Base-by-base conservation (phyloP, 169 alveolate genomes). In the Plasmodium inui region DNA sequence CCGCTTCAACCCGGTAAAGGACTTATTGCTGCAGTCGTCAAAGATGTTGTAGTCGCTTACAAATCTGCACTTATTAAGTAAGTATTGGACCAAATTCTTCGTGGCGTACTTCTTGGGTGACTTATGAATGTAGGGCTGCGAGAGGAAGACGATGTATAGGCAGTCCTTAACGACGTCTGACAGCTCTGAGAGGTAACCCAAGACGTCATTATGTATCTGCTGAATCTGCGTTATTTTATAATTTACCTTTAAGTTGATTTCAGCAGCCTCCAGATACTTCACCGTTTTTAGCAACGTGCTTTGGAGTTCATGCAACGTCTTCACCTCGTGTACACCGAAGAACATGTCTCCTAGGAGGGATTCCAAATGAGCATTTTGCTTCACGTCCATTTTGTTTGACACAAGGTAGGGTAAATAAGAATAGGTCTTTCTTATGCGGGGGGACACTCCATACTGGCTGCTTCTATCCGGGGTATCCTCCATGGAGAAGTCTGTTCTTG, bases 111-210 rank as follows among this genome's bases (percentile, higher is more conserved):
- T 86, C 12, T 86, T 76, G 4, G 93, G 73, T 6, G 93, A 86
- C 28, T 86, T 86, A 22, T 86, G 93, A 74, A 86, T 55, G 67
- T 86, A 86, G 7, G 93, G 93, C 70, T 86, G 93, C 12, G 93
- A 86, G 14, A 86, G 81, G 81, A 86, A 53, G 26, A 78, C 67
- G 28, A 79, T 74, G 71, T 86, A 86, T 8, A 86, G 61, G 30
- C 93, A 86, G 2, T 57, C 85, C 50, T 76, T 86, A 19, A 86
- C 88, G 1, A 86, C 81, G 26, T 53, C 76, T 22, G 93, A 73
- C 17, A 86, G 78, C 28, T 86, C 93, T 19, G 85, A 12, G 1
- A 86, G 67, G 28, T 74, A 86, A 3, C 37, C 37, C 17, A 86
- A 37, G 14, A 86, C 67, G 80, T 86, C 85, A 86, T 86, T 86